phyloP scores from a whole-genome alignment of 2,329 filamentous ascomycete genomes.

The Onygena corvina region DNA sequence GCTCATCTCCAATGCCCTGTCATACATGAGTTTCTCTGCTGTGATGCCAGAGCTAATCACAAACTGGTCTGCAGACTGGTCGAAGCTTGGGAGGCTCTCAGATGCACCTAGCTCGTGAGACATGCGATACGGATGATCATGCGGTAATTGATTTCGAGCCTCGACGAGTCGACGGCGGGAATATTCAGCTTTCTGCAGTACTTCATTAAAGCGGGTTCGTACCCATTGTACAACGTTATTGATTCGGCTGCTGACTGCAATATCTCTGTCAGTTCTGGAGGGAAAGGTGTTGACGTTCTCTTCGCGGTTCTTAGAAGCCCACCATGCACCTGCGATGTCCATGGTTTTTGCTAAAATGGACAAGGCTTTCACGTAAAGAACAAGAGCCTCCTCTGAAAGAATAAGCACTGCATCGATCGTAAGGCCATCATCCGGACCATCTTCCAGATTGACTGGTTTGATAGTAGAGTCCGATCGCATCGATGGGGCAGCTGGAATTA shows the following conservation, averaged over 20 bases:
- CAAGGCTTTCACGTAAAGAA: conserved; percentile 90
- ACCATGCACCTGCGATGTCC: conserved; percentile 90
- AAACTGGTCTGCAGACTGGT: conserved; percentile 62
- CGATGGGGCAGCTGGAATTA: conserved; percentile 78
- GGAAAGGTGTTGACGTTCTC: conserved; percentile 42
- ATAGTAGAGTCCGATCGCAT: conserved; percentile 26
- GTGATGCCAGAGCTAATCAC: conserved; percentile 78
- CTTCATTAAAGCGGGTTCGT: conserved; percentile 87
- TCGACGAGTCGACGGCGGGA: conserved; percentile 80
- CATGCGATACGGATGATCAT: conserved; percentile 76
- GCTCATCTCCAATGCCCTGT: conserved; percentile 94
- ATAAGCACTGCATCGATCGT: conserved; percentile 76
- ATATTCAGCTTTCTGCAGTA: conserved; percentile 88
- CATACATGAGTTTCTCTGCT: conserved; percentile 95
- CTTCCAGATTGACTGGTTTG: conserved; percentile 30
- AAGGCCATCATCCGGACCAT: conserved; percentile 61
- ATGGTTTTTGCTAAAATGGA: conserved; percentile 85
- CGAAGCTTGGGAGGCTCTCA: conserved; percentile 40
- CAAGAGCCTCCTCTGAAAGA: conserved; percentile 85
- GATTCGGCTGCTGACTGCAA: conserved; percentile 56
- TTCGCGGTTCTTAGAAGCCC: conserved; percentile 62
- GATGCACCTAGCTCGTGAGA: conserved; percentile 49
- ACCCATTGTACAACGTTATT: conserved; percentile 96
- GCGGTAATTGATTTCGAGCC: conserved; percentile 69
- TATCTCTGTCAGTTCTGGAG: conserved; percentile 16